phyloP scores from a whole-genome alignment of 768 basidiomycete genomes.

The Rubroboletus pulcherrimus region DNA sequence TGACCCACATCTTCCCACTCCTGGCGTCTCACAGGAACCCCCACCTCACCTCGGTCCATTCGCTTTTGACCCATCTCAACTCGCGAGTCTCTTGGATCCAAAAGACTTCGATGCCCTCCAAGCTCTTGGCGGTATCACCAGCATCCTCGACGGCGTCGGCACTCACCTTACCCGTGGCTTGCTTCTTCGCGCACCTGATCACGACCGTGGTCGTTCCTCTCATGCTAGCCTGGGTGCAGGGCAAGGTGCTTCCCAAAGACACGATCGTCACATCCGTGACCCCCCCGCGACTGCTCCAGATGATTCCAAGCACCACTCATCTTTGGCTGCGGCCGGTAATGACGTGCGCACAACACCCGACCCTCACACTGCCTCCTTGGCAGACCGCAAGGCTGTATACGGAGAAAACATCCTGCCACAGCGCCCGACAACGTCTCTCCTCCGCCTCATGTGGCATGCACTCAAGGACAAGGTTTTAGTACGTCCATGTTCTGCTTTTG shows the following conservation, averaged over 20 bases:
- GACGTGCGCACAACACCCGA: conserved; percentile 1
- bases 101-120: conserved; percentile 69
- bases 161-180: conserved; percentile 54
- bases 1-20: conserved; percentile 12
- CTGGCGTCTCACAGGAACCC: conserved; percentile 37
- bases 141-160: conserved; percentile 70
- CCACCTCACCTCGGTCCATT: conserved; percentile 67
- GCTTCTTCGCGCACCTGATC: background rate
- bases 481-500: conserved; percentile 26
- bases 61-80: conserved; percentile 61
- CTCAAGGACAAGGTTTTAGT: conserved; percentile 90
- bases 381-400: conserved; percentile 64
- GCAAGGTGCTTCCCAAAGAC: conserved; percentile 31
- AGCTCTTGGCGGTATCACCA: conserved; percentile 65
- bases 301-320: conserved; percentile 7
- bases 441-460: conserved; percentile 80
- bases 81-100: conserved; percentile 88
- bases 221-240: conserved; percentile 27
- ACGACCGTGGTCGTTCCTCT: background rate
- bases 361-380: conserved; percentile 41
- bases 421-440: conserved; percentile 63
- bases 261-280: conserved; percentile 18
- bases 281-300: background rate
- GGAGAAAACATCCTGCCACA: conserved; percentile 73
- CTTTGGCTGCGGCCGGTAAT: conserved; percentile 8